Conservation (phyloP, 2,329 filamentous ascomycete species). For the Fusarium continuum region DNA sequence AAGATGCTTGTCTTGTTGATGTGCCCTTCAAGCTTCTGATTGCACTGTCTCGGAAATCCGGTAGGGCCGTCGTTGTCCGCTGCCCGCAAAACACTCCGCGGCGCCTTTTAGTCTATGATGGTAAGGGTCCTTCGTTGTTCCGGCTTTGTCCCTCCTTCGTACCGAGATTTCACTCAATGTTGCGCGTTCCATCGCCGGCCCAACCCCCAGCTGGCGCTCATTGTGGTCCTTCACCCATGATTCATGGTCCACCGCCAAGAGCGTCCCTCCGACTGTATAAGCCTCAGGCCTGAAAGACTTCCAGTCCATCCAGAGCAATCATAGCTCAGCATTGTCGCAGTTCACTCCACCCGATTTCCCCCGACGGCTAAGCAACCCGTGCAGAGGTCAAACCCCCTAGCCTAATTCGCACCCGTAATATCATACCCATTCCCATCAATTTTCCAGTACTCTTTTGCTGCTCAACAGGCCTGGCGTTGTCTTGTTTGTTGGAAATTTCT, state of each 20-base stretch:
- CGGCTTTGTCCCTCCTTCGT: slow-evolving; percentile 40
- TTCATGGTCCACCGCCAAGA: slow-evolving; percentile 49
- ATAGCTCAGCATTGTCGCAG: slow-evolving; percentile 41
- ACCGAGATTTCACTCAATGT: slow-evolving; percentile 43
- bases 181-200: slow-evolving; percentile 43
- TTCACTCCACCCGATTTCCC: slow-evolving; percentile 49
- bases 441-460: slow-evolving; percentile 19
- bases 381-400: slow-evolving; percentile 35
- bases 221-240: slow-evolving; percentile 44
- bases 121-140: slow-evolving; percentile 40
- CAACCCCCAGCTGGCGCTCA: slow-evolving; percentile 37
- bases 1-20: not conserved
- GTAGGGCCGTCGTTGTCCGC: slow-evolving; percentile 43
- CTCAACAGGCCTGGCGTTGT: not conserved
- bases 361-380: slow-evolving; percentile 46
- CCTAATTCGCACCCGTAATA: slow-evolving; percentile 43
- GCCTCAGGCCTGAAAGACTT: slow-evolving; percentile 47
- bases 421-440: slow-evolving; percentile 19
- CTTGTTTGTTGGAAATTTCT: slow-evolving; percentile 3
- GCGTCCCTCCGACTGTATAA: slow-evolving; percentile 45
- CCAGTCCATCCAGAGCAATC: slow-evolving; percentile 43
- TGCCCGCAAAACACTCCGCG: slow-evolving; percentile 26
- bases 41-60: slow-evolving; percentile 38
- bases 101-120: slow-evolving; percentile 27
- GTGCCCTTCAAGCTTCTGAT: not conserved